Percentiles rank a stretch among this genome's conserved stretches.
Conservation (phyloP, 352 stramenopile species). For the Phytophthora gonapodyides region DNA sequence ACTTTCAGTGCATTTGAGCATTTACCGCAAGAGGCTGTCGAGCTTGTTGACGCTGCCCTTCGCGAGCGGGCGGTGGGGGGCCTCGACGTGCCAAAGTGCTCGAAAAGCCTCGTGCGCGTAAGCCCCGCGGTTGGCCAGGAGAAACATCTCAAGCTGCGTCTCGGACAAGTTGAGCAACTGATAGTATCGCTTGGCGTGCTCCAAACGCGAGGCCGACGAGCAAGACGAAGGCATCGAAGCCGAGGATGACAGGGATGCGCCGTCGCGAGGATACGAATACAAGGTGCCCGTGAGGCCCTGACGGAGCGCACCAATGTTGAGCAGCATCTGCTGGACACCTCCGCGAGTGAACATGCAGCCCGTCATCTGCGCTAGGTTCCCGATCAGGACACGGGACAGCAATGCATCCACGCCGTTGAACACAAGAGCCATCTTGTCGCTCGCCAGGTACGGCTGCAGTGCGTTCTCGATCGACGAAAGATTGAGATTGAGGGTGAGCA, state of each 20-base stretch:
- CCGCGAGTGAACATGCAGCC: conserved; percentile 65
- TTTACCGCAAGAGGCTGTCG: conserved; percentile 75
- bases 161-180: conserved; percentile 73
- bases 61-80: conserved; percentile 67
- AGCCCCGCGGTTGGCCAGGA: conserved; percentile 71
- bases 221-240: conserved; percentile 28
- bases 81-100: conserved; percentile 77
- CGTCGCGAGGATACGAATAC: conserved; percentile 74
- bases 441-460: conserved; percentile 70
- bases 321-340: conserved; percentile 80
- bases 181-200: conserved; percentile 82
- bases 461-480: conserved; percentile 76
- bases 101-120: conserved; percentile 69
- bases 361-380: conserved; percentile 66
- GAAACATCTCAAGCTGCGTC: conserved; percentile 78
- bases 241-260: conserved; percentile 25
- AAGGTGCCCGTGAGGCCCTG: conserved; percentile 73
- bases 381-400: conserved; percentile 65
- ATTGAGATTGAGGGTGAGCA: conserved; percentile 78
- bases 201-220: conserved; percentile 56
- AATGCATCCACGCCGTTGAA: conserved; percentile 78
- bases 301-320: conserved; percentile 77
- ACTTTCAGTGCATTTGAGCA: not conserved
- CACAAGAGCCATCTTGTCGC: conserved; percentile 73
- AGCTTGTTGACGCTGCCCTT: conserved; percentile 87